Percentiles rank a stretch among this genome's conserved stretches.
Evolutionary conservation across 75 land plant species (phyloP).

Genomic region (Cryptomeria japonica): DNA sequence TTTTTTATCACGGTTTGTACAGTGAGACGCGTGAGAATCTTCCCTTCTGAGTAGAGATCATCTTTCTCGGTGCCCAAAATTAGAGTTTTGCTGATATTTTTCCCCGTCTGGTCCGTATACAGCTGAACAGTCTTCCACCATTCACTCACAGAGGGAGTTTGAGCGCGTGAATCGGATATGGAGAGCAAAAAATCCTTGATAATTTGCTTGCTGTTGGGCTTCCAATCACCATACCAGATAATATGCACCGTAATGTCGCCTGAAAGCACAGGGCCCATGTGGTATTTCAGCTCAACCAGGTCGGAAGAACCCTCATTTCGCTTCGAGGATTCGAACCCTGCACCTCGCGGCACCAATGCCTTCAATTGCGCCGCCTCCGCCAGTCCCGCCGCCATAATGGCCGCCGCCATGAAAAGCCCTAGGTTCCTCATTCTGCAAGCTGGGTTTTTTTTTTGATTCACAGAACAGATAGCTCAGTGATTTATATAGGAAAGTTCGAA

Average conservation of each 20-base stretch:
- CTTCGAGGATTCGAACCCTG: slow-evolving; percentile 30
- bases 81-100: slow-evolving; percentile 48
- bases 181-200: slow-evolving; percentile 9
- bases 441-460: too few species aligned
- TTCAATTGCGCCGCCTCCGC: background rate
- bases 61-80: slow-evolving; percentile 43
- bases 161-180: background rate
- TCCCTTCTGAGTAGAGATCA: slow-evolving; percentile 52
- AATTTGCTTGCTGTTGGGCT: slow-evolving; percentile 17
- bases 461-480: too few species aligned
- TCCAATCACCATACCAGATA: slow-evolving; percentile 81
- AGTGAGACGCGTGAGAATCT: slow-evolving; percentile 57
- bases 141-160: slow-evolving; percentile 54
- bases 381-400: background rate
- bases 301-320: slow-evolving; percentile 74
- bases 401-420: background rate
- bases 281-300: slow-evolving; percentile 51
- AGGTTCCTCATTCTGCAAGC: too few species aligned
- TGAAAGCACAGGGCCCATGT: slow-evolving; percentile 83
- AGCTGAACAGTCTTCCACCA: slow-evolving; percentile 80
- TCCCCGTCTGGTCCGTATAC: slow-evolving; percentile 66
- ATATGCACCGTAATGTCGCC: slow-evolving; percentile 59
- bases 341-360: background rate
- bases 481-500: too few species aligned
- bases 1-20: slow-evolving; percentile 57